Conservation (phyloP, 495 filamentous ascomycete species). For the Monascus purpureus region DNA sequence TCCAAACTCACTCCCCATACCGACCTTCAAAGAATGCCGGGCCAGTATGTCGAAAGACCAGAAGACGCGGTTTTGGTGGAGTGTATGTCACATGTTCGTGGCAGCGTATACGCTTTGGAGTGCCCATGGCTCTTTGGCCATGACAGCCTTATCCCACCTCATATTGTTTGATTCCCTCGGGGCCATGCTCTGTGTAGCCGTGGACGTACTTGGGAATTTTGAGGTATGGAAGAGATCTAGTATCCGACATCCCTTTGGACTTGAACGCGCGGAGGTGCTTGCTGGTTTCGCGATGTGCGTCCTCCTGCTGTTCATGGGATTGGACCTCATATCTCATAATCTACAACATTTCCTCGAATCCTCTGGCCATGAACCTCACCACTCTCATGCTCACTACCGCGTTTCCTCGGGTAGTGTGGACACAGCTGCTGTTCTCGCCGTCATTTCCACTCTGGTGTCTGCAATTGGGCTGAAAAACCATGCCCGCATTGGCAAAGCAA, state of each 20-base stretch:
- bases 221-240: slow-evolving; percentile 93
- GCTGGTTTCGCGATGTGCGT: slow-evolving; percentile 96
- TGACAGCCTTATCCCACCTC: slow-evolving; percentile 84
- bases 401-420: slow-evolving; percentile 66
- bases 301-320: slow-evolving; percentile 86
- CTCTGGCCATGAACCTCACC: slow-evolving; percentile 52
- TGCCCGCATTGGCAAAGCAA: slow-evolving; percentile 73
- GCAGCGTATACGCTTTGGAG: slow-evolving; percentile 74
- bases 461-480: slow-evolving; percentile 85
- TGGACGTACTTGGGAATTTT: slow-evolving; percentile 89
- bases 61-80: slow-evolving; percentile 71
- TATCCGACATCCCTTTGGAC: slow-evolving; percentile 84
- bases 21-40: slow-evolving; percentile 74
- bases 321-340: slow-evolving; percentile 88
- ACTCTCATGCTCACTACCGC: slow-evolving; percentile 50
- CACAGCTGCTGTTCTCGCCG: slow-evolving; percentile 69
- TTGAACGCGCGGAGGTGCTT: slow-evolving; percentile 84
- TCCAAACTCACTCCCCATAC: slow-evolving; percentile 88
- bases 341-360: slow-evolving; percentile 72
- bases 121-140: slow-evolving; percentile 73
- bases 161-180: slow-evolving; percentile 90
- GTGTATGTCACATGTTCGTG: slow-evolving; percentile 69
- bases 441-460: slow-evolving; percentile 74
- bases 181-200: slow-evolving; percentile 81
- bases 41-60: slow-evolving; percentile 79